phyloP scores from a whole-genome alignment of 2,329 filamentous ascomycete species.

The Hypoxylon sp. region DNA sequence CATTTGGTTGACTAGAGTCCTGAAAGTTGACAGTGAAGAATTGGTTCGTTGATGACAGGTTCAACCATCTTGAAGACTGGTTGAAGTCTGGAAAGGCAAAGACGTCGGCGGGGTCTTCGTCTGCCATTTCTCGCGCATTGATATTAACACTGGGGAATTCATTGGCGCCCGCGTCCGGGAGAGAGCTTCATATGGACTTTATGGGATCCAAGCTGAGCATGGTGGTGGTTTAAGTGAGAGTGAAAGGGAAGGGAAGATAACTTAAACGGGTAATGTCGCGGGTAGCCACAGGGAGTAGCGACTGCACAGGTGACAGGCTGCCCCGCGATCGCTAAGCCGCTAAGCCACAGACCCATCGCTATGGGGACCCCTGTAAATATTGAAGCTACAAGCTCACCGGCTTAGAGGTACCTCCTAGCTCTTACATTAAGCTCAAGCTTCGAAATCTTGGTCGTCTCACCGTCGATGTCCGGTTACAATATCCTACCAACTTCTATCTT shows the following conservation, averaged over 20 bases:
- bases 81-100: slow-evolving; percentile 74
- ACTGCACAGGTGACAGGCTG: too few relatives aligned
- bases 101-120: slow-evolving; percentile 63
- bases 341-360: slow-evolving; percentile 22
- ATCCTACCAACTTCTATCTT: background rate
- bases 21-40: slow-evolving; percentile 60
- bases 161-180: slow-evolving; percentile 26
- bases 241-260: background rate
- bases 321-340: slow-evolving; percentile 43
- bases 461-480: background rate
- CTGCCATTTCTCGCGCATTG: slow-evolving; percentile 50
- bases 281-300: slow-evolving; percentile 1
- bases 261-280: slow-evolving; percentile 4
- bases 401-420: too few relatives aligned
- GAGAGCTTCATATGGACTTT: background rate
- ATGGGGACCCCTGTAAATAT: background rate
- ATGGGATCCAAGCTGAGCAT: background rate
- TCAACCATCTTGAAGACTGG: slow-evolving; percentile 64
- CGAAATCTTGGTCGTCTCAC: background rate
- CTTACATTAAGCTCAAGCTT: background rate
- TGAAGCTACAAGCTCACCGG: slow-evolving; percentile 9
- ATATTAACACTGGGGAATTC: slow-evolving; percentile 21
- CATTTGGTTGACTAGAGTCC: slow-evolving; percentile 42
- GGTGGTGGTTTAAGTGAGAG: background rate
- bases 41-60: slow-evolving; percentile 48